phyloP scores from a whole-genome alignment of 2,329 filamentous ascomycete species.

The Penicillium sp. region DNA sequence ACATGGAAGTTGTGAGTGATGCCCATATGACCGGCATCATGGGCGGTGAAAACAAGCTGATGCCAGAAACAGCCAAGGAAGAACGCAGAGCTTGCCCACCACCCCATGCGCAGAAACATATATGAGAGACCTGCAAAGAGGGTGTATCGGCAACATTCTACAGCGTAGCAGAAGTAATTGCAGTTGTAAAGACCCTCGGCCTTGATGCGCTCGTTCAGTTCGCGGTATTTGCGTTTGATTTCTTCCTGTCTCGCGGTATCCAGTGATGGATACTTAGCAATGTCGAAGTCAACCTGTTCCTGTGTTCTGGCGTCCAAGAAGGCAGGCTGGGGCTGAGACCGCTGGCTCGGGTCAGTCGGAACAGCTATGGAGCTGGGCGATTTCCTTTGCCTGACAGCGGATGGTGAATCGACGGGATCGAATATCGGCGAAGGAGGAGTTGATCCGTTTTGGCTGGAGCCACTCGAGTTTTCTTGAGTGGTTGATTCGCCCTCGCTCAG shows the following conservation, averaged over 20 bases:
- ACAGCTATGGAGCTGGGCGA: constrained; percentile 29
- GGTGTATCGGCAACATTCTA: constrained; percentile 73
- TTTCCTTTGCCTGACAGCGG: constrained; percentile 40
- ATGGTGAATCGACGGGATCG: constrained; percentile 51
- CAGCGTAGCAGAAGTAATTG: constrained; percentile 76
- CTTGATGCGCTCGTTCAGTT: constrained; percentile 69
- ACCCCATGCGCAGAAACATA: constrained; percentile 61
- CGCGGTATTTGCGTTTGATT: constrained; percentile 81
- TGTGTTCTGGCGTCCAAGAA: constrained; percentile 73
- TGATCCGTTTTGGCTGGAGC: constrained; percentile 58
- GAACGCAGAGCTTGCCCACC: constrained; percentile 70
- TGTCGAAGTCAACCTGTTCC: constrained; percentile 73
- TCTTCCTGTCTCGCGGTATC: constrained; percentile 72
- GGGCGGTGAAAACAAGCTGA: constrained; percentile 88
- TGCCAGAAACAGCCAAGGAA: constrained; percentile 89
- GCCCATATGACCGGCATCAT: constrained; percentile 96
- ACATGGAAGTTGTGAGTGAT: constrained; percentile 88
- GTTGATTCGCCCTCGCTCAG: constrained; percentile 40
- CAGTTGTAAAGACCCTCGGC: constrained; percentile 80
- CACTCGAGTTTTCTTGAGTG: constrained; percentile 46
- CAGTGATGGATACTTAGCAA: constrained; percentile 76
- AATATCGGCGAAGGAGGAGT: constrained; percentile 60
- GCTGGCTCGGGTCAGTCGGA: constrained; percentile 25
- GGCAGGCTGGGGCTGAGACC: constrained; percentile 51
- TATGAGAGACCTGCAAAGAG: constrained; percentile 66